A percentile compares a stretch with the other conserved stretches of the same genome.
These are phyloP conservation scores for Bretschneidera sinensis DNA, from an alignment of 345 rosid species.

Conservation along the genomic window DNA sequence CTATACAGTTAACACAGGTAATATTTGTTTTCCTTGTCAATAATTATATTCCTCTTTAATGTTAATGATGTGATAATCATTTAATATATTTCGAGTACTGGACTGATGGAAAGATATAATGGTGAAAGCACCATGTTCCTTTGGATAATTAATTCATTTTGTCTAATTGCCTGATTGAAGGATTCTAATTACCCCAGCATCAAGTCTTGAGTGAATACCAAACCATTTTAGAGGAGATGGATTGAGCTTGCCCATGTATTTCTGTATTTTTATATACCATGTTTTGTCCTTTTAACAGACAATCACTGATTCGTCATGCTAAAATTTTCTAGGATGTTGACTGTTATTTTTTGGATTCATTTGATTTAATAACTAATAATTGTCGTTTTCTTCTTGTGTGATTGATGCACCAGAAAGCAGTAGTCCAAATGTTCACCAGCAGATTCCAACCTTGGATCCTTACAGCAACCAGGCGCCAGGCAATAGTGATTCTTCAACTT, in stretches of 20 bases:
- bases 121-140: not conserved
- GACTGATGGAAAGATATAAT: not conserved
- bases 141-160: not conserved
- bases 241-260: too few relatives aligned
- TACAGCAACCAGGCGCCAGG: constrained; percentile 19
- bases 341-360: too few relatives aligned
- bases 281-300: too few relatives aligned
- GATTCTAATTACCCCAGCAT: too few relatives aligned
- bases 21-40: not conserved
- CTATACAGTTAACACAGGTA: constrained; percentile 62
- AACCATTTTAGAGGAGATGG: too few relatives aligned
- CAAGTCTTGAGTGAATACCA: too few relatives aligned
- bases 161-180: too few relatives aligned
- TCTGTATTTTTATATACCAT: not conserved
- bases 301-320: too few relatives aligned
- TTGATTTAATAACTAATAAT: too few relatives aligned
- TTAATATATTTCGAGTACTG: too few relatives aligned
- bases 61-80: not conserved
- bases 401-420: constrained; percentile 37
- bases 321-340: too few relatives aligned
- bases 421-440: constrained; percentile 32
- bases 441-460: constrained; percentile 23
- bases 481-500: constrained; percentile 20
- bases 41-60: not conserved
- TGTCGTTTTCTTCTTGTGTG: constrained; percentile 7